phyloP scores from a whole-genome alignment of 345 rosid species.

The Pugionium dolabratum region DNA sequence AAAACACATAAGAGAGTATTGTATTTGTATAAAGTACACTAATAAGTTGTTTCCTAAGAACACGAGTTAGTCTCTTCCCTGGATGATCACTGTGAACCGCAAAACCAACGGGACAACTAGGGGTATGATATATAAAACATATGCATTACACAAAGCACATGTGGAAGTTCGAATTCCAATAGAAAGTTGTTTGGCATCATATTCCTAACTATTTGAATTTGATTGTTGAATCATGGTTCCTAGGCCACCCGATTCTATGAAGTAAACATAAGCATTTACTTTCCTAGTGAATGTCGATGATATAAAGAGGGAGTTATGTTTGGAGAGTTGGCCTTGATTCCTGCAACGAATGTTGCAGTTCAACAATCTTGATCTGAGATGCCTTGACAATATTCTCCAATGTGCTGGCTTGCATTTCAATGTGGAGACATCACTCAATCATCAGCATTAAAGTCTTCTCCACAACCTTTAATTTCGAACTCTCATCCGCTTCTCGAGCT shows the following conservation, averaged over 20 bases:
- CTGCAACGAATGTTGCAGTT: slow-evolving; percentile 69
- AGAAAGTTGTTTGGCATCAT: slow-evolving; percentile 4
- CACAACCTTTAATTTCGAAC: slow-evolving; percentile 63
- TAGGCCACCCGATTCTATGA: slow-evolving; percentile 9
- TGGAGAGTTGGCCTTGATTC: slow-evolving; percentile 65
- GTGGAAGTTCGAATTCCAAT: background rate
- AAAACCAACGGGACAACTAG: background rate
- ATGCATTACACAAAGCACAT: slow-evolving; percentile 6
- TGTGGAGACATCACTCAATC: slow-evolving; percentile 50
- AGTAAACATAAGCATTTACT: slow-evolving; percentile 17
- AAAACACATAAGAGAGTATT: too few species aligned
- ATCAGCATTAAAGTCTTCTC: slow-evolving; percentile 57
- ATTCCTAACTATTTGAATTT: background rate
- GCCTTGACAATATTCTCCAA: slow-evolving; percentile 89
- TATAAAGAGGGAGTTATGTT: background rate
- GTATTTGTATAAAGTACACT: too few species aligned
- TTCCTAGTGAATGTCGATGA: background rate
- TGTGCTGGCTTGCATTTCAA: slow-evolving; percentile 73
- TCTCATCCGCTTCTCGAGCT: slow-evolving; percentile 79
- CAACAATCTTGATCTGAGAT: slow-evolving; percentile 88
- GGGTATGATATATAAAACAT: slow-evolving; percentile 4
- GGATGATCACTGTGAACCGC: slow-evolving; percentile 26
- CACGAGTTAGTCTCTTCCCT: slow-evolving; percentile 69
- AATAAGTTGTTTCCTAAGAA: too few species aligned
- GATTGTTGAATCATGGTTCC: background rate